A percentile compares a stretch with the other conserved stretches of the same genome.
Evolutionary conservation across 192 early-diverging fungal genomes (phyloP).

Genomic region (Podila epigama): DNA sequence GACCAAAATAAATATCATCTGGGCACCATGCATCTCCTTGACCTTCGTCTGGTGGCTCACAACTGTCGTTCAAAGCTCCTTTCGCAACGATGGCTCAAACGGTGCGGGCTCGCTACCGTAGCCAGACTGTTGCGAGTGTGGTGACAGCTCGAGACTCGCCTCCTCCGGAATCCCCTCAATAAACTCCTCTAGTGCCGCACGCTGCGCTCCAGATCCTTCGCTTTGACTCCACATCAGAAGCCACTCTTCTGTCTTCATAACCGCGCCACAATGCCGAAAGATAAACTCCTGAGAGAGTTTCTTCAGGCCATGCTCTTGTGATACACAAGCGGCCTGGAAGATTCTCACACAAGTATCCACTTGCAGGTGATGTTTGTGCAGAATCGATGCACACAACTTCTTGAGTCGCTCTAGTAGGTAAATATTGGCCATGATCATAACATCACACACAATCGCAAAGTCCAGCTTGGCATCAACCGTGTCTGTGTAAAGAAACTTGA

Average conservation of each 20-base stretch:
- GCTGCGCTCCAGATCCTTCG: constrained; percentile 31
- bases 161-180: constrained; percentile 60
- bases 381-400: constrained; percentile 58
- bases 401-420: constrained; percentile 64
- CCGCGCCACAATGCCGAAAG: constrained; percentile 58
- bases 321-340: constrained; percentile 60
- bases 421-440: constrained; percentile 65
- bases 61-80: constrained; percentile 12
- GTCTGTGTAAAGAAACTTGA: constrained; percentile 68
- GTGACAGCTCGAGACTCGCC: constrained; percentile 50
- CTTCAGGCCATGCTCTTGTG: constrained; percentile 62
- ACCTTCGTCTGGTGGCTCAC: too few species aligned
- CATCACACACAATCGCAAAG: constrained; percentile 53
- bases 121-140: constrained; percentile 4
- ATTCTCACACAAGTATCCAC: constrained; percentile 60
- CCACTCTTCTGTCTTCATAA: constrained; percentile 61
- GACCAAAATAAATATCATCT: too few species aligned
- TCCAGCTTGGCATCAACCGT: constrained; percentile 47
- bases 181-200: constrained; percentile 48
- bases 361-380: constrained; percentile 55
- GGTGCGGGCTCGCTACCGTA: constrained; percentile 10
- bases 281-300: constrained; percentile 57
- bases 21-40: too few species aligned
- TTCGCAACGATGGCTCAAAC: constrained; percentile 29
- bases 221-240: constrained; percentile 46